These are phyloP conservation scores for Starmerella potacharoeniae DNA, from an alignment of 805 yeast genomes.

Conservation along the genomic window DNA sequence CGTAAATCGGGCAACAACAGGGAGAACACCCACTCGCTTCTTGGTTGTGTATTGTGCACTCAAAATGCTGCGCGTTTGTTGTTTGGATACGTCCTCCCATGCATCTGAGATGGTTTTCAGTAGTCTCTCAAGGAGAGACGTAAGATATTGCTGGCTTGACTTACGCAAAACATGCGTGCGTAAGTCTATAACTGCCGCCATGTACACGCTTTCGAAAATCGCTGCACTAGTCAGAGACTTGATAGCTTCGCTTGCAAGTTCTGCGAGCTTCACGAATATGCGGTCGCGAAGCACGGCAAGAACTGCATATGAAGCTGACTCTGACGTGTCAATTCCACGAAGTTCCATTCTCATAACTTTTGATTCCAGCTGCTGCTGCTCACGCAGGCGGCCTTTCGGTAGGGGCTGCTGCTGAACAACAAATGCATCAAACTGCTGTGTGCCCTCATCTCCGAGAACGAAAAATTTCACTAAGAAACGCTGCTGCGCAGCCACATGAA, in stretches of 20 bases:
- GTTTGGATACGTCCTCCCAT: conserved; percentile 51
- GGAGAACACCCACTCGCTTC: conserved; percentile 34
- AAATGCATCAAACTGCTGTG: conserved; percentile 27
- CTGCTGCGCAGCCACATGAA: conserved; percentile 33
- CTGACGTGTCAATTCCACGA: conserved; percentile 2
- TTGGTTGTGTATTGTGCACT: conserved; percentile 30
- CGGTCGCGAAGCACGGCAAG: conserved; percentile 5
- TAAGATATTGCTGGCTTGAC: conserved; percentile 54
- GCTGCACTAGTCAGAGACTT: conserved; percentile 13
- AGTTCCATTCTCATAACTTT: background rate
- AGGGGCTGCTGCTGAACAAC: conserved; percentile 2
- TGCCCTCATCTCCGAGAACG: conserved; percentile 33
- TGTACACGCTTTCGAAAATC: conserved; percentile 35
- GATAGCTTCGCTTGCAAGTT: conserved; percentile 1
- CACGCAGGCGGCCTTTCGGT: background rate
- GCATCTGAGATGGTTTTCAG: conserved; percentile 39
- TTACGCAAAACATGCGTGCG: conserved; percentile 32
- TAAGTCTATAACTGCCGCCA: conserved; percentile 36
- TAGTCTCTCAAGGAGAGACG: conserved; percentile 40
- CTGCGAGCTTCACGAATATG: conserved; percentile 1
- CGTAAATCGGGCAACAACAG: conserved; percentile 39
- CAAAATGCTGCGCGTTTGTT: conserved; percentile 40
- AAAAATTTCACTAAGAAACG: conserved; percentile 38
- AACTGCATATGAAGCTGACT: conserved; percentile 1
- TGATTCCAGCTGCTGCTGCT: background rate